These are phyloP conservation scores for Waltiozyma solani DNA, from an alignment of 1,139 yeast species.

Conservation along the genomic window DNA sequence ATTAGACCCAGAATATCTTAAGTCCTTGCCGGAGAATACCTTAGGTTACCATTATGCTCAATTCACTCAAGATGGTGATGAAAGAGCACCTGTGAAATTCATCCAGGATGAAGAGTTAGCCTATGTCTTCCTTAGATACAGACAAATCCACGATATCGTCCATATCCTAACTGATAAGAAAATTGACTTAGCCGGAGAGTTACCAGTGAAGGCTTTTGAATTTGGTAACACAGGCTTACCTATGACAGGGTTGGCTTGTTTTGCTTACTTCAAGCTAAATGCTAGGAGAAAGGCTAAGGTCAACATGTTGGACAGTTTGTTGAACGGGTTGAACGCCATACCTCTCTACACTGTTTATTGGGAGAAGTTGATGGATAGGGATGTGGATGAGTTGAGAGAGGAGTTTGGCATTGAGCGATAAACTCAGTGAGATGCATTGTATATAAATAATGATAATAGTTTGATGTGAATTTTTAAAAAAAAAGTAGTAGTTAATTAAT, in stretches of 20 bases:
- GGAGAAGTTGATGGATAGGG: conserved; percentile 74
- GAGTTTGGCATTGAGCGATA: conserved; percentile 29
- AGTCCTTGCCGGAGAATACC: conserved; percentile 55
- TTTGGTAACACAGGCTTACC: conserved; percentile 90
- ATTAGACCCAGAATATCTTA: conserved; percentile 51
- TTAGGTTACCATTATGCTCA: conserved; percentile 73
- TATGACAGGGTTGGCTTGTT: conserved; percentile 83
- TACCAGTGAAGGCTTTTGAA: conserved; percentile 86
- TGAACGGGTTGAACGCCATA: conserved; percentile 66
- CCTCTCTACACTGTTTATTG: conserved; percentile 86
- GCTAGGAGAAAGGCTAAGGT: conserved; percentile 34
- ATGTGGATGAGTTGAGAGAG: conserved; percentile 61
- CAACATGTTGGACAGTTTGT: conserved; percentile 49
- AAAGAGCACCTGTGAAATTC: conserved; percentile 77
- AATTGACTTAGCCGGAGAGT: conserved; percentile 89
- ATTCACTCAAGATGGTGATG: conserved; percentile 91
- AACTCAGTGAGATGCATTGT: no score
- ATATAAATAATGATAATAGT: no score
- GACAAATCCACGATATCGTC: conserved; percentile 96
- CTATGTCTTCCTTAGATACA: conserved; percentile 80
- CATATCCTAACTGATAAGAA: conserved; percentile 91
- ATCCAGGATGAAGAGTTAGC: conserved; percentile 90
- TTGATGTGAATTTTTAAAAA: no score
- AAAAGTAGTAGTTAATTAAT: no score
- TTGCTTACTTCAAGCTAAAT: conserved; percentile 74